Conservation (phyloP, 2,329 filamentous ascomycete genomes). For the Hymenoscyphus repandus region DNA sequence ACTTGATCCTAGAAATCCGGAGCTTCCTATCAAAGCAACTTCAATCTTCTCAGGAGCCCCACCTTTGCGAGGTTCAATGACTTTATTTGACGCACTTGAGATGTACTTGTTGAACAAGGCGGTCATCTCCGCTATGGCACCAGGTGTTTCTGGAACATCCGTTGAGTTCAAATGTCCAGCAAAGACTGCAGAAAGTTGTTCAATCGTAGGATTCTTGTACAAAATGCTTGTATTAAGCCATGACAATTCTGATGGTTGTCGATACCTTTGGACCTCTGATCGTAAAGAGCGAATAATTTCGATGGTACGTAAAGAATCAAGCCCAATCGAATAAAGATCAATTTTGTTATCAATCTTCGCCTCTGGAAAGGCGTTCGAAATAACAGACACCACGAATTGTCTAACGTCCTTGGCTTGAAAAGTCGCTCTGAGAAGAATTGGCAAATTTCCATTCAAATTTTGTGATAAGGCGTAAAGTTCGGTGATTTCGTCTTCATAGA, state of each 20-base stretch:
- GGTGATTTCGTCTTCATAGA: constrained; percentile 12
- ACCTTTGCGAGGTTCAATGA: not conserved
- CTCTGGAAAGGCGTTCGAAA: not conserved
- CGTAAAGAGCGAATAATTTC: not conserved
- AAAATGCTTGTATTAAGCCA: not conserved
- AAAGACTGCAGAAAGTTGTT: not conserved
- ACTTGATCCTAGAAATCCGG: not conserved
- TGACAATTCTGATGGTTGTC: not conserved
- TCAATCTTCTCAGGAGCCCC: not conserved
- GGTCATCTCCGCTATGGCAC: not conserved
- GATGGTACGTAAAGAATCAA: not conserved
- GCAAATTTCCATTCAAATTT: not conserved
- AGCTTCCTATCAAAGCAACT: not conserved
- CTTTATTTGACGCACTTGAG: not conserved
- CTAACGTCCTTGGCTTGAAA: not conserved
- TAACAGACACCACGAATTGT: not conserved
- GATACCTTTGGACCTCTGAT: not conserved
- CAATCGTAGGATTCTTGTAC: not conserved
- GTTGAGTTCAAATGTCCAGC: not conserved
- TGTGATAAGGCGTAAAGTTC: constrained; percentile 1
- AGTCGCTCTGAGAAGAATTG: not conserved
- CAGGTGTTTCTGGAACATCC: not conserved
- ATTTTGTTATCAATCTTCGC: not conserved
- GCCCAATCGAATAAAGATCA: not conserved
- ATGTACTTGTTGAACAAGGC: not conserved